Base-by-base conservation (phyloP, 331 rosid genomes). In the Erythrophleum ivorense region DNA sequence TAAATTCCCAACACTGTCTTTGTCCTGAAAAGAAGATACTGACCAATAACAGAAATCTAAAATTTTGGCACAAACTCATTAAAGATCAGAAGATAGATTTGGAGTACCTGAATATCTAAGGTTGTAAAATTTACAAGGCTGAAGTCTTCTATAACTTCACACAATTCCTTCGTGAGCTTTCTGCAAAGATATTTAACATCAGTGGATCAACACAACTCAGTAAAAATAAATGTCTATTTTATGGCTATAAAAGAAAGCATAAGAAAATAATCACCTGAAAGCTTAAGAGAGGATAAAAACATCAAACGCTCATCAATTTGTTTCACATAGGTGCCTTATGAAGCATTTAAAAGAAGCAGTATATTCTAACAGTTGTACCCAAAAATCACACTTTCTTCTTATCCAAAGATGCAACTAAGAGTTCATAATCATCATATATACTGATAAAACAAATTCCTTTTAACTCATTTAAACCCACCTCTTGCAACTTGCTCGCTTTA, bases 121-220 rank as follows among this genome's bases (percentile, higher is more conserved):
- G 98, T 93, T 49, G 98, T 65, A 86, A 95, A 95, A 75, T 79
- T 88, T 83, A 95, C 99, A 68, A 89, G 84, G 83, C 94, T 41
- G 71, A 36, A 93, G 83, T 88, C 80, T 64, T 95, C 99, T 77
- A 95, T 38, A 48, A 95, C 96, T 52, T 89, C 98, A 85, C 99
- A 95, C 64, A 95, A 89, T 89, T 90, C 97, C 88, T 95, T 90
- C 4, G 98, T 95, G 73, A 95, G 97, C 87, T 95, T 95, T 88
- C 99, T 95, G 94, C 88, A 91, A 84, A 84, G 53, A 34, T 41
- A 45, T 62, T 14, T 67, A 34, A 70, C 15, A 73, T 7, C 58
- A 66, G 21, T 68, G 66, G 4, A 73, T 41, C 16, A 29, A 46
- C 14, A 24, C 38, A 21, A 45, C 50, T 77, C 63, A 18, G 31